Percentiles rank a stretch among this genome's conserved stretches.
phyloP scores from a whole-genome alignment of 2,329 filamentous ascomycete genomes.

The Myriosclerotinia duriaeana region DNA sequence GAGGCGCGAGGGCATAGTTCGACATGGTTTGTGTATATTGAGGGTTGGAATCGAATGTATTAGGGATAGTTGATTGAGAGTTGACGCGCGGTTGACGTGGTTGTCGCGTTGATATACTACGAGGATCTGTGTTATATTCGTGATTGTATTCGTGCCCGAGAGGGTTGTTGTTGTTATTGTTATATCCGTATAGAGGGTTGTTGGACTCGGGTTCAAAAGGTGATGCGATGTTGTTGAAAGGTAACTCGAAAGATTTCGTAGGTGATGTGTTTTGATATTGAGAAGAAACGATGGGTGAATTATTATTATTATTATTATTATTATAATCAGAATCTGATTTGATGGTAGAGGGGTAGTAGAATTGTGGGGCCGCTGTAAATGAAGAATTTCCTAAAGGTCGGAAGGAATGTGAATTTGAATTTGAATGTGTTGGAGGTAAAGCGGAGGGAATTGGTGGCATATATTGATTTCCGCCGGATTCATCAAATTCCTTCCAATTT shows the following conservation, averaged over 20 bases:
- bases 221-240: constrained; percentile 5
- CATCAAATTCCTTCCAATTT: constrained; percentile 22
- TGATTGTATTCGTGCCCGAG: not conserved
- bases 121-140: not conserved
- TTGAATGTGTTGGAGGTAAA: constrained; percentile 34
- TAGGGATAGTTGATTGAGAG: not conserved
- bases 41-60: not conserved
- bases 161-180: constrained; percentile 21
- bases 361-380: constrained; percentile 12
- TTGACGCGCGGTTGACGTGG: constrained; percentile 9
- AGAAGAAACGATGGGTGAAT: not conserved
- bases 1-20: not conserved
- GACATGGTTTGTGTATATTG: not conserved
- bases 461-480: constrained; percentile 31
- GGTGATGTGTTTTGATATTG: not conserved
- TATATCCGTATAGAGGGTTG: constrained; percentile 11
- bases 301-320: not conserved
- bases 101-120: constrained; percentile 12
- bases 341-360: constrained; percentile 22
- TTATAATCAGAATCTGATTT: constrained; percentile 24
- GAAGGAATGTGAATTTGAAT: too few relatives aligned
- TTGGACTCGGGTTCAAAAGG: constrained; percentile 3
- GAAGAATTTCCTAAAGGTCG: constrained; percentile 7
- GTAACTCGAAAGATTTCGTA: not conserved
- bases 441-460: constrained; percentile 37